Evolutionary conservation across 2,329 filamentous ascomycete species (phyloP), one percentile per base, ranked within the genome.

Genomic region (Aspergillus oerlinghausenensis): DNA sequence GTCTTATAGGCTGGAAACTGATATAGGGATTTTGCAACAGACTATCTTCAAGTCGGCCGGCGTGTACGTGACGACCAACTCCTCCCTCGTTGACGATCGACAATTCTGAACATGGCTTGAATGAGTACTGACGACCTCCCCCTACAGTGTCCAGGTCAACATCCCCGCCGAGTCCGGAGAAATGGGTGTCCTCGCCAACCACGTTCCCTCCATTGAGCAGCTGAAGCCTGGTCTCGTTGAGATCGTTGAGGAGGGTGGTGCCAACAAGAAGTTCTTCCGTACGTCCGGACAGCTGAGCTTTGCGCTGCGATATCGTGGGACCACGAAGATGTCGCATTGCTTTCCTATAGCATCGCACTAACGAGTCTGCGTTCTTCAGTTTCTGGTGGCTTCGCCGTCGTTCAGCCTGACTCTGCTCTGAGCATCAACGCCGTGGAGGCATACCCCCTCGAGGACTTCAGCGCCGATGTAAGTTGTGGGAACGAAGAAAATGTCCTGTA

Each of bases 401-500:
- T 99, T 60, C 94, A 99, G 83, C 94, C 94, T 73, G 88, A 92
- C 83, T 97, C 92, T 43, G 79, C 87, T 71, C 83, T 99, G 77
- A 97, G 90, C 88, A 96, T 99, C 84, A 99, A 97, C 81, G 92
- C 94, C 67, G 90, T 96, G 60, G 94, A 99, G 84, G 94, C 90
- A 59, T 97, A 87, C 83, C 82, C 93, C 62, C 80, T 99, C 58
- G 94, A 97, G 79, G 92, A 97, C 73, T 99, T 99, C 84, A 96
- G 90, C 83, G 81, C 86, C 67, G 94, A 97, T 62, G 82, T 84
- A 75, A 58, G 75, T 66, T 55, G 43, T 40, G 25, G n/a, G 38
- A 25, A 38, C 14, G 21, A 49, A 50, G 50, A 19, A 38, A 23
- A 40, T 23, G 40, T 47, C 14, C 38, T 26, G 21, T 45, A 38